phyloP scores from a whole-genome alignment of 768 basidiomycete genomes.

The Artomyces pyxidatus region DNA sequence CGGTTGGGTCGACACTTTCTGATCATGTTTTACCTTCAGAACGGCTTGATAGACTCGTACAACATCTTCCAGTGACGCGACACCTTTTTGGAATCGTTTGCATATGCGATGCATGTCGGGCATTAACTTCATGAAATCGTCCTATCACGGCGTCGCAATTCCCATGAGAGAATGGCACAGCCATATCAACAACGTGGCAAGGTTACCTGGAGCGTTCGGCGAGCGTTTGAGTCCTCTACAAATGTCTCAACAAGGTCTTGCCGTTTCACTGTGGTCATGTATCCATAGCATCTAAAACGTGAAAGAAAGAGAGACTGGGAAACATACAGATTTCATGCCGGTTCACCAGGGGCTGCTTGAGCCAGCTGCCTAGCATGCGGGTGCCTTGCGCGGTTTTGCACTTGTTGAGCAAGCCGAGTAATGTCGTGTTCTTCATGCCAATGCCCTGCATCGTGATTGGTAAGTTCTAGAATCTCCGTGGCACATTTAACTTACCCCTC shows the following conservation, averaged over 20 bases:
- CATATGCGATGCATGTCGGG: constrained; percentile 90
- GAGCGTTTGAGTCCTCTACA: constrained; percentile 65
- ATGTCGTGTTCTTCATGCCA: constrained; percentile 71
- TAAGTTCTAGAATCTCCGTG: not conserved
- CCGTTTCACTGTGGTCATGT: constrained; percentile 50
- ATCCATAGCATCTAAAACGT: not conserved
- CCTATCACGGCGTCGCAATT: constrained; percentile 36
- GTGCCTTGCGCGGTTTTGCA: constrained; percentile 96
- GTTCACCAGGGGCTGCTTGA: constrained; percentile 94
- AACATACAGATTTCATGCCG: constrained; percentile 81
- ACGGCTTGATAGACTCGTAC: constrained; percentile 94
- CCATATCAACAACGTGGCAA: too few species aligned
- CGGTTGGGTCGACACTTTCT: not conserved
- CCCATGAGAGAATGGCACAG: too few species aligned
- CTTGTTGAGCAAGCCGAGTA: constrained; percentile 86
- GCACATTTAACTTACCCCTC: constrained; percentile 26
- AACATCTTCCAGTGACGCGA: constrained; percentile 87
- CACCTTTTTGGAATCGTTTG: constrained; percentile 82
- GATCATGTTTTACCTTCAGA: constrained; percentile 46
- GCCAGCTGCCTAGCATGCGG: constrained; percentile 80
- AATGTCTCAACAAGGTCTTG: constrained; percentile 86
- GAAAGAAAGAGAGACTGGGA: not conserved
- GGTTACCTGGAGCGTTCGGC: constrained; percentile 65
- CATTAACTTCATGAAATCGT: constrained; percentile 83
- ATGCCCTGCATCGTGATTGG: constrained; percentile 33